Percentiles rank a stretch among this genome's conserved stretches.
phyloP scores from a whole-genome alignment of 108 stramenopile species.

The Pelagomonas calceolata region DNA sequence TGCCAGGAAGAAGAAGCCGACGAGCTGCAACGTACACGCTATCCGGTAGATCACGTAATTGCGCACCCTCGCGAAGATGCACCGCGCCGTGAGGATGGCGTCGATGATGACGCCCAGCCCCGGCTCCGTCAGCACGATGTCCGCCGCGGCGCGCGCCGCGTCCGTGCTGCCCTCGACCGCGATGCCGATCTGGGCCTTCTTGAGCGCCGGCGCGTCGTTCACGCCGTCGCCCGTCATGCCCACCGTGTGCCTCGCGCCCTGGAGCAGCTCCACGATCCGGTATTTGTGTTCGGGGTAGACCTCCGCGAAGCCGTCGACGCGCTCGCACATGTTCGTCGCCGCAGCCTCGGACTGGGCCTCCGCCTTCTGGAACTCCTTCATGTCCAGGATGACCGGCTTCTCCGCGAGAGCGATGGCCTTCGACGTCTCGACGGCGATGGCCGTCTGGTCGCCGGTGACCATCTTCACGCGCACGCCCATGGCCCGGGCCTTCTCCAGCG shows the following conservation, averaged over 20 bases:
- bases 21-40: constrained; percentile 58
- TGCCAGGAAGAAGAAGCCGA: constrained; percentile 67
- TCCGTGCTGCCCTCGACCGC: constrained; percentile 62
- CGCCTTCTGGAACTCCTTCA: constrained; percentile 33
- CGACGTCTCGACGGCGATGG: constrained; percentile 62
- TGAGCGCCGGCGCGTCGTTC: constrained; percentile 64
- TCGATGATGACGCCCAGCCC: constrained; percentile 49
- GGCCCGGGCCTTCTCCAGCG: constrained; percentile 39
- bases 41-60: constrained; percentile 35
- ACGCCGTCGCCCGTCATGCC: constrained; percentile 66
- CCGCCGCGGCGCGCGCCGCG: constrained; percentile 56
- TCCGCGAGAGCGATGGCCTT: constrained; percentile 21
- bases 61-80: constrained; percentile 20
- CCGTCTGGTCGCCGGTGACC: constrained; percentile 70
- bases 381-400: constrained; percentile 44
- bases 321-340: constrained; percentile 17
- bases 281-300: constrained; percentile 73
- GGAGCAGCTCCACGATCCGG: constrained; percentile 47
- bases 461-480: constrained; percentile 67
- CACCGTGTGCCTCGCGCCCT: constrained; percentile 22
- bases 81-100: constrained; percentile 43
- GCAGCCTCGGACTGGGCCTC: constrained; percentile 39
- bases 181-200: constrained; percentile 59
- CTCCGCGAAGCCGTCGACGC: constrained; percentile 43
- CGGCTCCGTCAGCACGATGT: constrained; percentile 55